Conservation (phyloP, 768 basidiomycete species). For the Symmetrospora coprosmae region DNA sequence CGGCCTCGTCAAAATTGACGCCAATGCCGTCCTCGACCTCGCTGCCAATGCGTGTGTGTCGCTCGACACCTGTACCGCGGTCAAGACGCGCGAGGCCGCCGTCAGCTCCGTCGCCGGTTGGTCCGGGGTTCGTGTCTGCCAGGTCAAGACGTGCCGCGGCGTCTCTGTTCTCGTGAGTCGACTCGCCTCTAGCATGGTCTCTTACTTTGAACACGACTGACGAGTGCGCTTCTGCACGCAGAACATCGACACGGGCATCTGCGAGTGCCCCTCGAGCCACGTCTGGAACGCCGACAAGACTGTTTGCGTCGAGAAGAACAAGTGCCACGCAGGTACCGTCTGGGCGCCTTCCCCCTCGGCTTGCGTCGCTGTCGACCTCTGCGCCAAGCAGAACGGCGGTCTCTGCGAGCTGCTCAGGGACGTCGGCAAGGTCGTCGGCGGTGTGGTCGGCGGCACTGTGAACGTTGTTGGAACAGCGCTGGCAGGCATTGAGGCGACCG, state of each 20-base stretch:
- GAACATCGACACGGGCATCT: conserved; percentile 11
- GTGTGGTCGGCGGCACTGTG: neutral
- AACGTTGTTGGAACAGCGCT: neutral
- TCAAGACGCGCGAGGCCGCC: neutral
- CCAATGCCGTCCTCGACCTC: neutral
- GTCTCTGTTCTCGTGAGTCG: conserved; percentile 2
- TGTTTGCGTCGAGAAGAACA: neutral
- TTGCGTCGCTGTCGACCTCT: neutral
- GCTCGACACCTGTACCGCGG: neutral
- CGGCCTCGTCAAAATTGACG: neutral
- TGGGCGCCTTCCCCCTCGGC: neutral
- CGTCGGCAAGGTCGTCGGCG: neutral
- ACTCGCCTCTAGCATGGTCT: neutral
- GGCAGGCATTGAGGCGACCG: neutral
- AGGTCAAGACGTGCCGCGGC: neutral
- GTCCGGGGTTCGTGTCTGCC: neutral
- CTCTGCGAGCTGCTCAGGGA: neutral
- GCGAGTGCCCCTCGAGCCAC: conserved; percentile 5
- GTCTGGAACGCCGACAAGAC: neutral
- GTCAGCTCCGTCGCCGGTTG: neutral
- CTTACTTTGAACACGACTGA: no score
- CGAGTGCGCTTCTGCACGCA: neutral
- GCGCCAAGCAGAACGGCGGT: neutral
- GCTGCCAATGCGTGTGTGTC: neutral
- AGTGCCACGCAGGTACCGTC: neutral